Evolutionary conservation across 768 basidiomycete species (phyloP).

Genomic region (Rhizopogon rudus): DNA sequence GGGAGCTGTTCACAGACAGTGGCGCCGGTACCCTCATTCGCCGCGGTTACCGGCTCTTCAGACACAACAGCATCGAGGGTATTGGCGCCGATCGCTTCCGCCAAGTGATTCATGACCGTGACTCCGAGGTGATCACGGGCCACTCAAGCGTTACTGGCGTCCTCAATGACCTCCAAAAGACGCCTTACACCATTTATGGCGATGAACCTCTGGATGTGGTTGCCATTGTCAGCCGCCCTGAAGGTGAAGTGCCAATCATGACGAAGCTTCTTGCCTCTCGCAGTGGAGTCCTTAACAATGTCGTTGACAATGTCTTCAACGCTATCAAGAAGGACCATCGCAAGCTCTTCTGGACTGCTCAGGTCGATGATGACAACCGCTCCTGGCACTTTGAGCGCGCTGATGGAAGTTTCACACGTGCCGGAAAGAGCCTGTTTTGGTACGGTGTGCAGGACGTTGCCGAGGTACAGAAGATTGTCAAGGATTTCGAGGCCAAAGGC

Average conservation of each 20-base stretch:
- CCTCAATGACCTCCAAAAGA: slow-evolving; percentile 63
- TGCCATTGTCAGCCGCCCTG: slow-evolving; percentile 90
- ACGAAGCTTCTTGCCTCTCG: slow-evolving; percentile 89
- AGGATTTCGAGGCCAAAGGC: slow-evolving; percentile 66
- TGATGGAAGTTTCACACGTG: slow-evolving; percentile 94
- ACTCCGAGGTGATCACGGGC: slow-evolving; percentile 84
- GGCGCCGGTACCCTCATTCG: slow-evolving; percentile 98
- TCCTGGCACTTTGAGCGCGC: slow-evolving; percentile 99
- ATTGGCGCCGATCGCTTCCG: slow-evolving; percentile 94
- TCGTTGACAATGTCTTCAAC: slow-evolving; percentile 95
- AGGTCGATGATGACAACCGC: slow-evolving; percentile 93
- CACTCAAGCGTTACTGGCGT: slow-evolving; percentile 84
- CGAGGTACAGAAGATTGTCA: slow-evolving; percentile 86
- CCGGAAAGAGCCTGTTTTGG: slow-evolving; percentile 95
- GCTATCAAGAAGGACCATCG: slow-evolving; percentile 95
- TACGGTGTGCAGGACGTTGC: slow-evolving; percentile 89
- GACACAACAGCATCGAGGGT: slow-evolving; percentile 72
- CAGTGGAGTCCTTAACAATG: slow-evolving; percentile 87
- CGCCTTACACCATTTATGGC: slow-evolving; percentile 93
- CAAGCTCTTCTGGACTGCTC: slow-evolving; percentile 96
- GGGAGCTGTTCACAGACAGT: slow-evolving; percentile 97
- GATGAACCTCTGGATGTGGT: slow-evolving; percentile 96
- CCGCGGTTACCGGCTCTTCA: slow-evolving; percentile 97
- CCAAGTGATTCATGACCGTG: slow-evolving; percentile 91
- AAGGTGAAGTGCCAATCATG: slow-evolving; percentile 84